phyloP scores from a whole-genome alignment of 345 rosid species.

The Hevea brasiliensis region DNA sequence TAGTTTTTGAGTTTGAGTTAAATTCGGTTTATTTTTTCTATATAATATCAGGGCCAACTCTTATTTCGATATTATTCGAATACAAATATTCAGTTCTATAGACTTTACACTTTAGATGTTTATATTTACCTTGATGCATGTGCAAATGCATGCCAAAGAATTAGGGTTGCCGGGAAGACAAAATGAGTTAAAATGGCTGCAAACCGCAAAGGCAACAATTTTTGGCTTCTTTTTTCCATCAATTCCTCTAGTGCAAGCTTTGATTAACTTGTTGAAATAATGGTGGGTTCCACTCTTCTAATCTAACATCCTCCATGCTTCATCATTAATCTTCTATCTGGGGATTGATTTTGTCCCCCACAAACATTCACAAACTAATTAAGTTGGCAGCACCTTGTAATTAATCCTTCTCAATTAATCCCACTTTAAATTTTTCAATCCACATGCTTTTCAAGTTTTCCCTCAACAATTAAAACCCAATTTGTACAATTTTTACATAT shows the following conservation, averaged over 20 bases:
- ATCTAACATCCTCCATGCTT: constrained; percentile 27
- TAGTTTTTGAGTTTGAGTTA: too few relatives aligned
- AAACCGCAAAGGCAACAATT: not conserved
- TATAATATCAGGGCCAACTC: too few relatives aligned
- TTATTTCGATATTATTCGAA: too few relatives aligned
- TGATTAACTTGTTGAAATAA: not conserved
- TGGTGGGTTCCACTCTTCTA: constrained; percentile 7
- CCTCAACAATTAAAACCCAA: not conserved
- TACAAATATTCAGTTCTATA: too few relatives aligned
- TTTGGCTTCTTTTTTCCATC: not conserved
- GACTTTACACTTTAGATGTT: too few relatives aligned
- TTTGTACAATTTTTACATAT: not conserved
- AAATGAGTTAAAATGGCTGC: not conserved
- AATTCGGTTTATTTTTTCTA: too few relatives aligned
- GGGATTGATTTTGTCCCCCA: constrained; percentile 27
- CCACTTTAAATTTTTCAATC: not conserved
- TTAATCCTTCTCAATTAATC: too few relatives aligned
- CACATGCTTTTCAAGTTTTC: not conserved
- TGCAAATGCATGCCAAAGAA: not conserved
- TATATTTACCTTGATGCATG: too few relatives aligned
- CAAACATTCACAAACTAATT: not conserved
- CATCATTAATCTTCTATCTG: constrained; percentile 19
- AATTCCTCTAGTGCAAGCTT: not conserved
- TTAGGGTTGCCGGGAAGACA: not conserved
- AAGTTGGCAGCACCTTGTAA: not conserved